Base-by-base conservation (phyloP, 2,329 filamentous ascomycete species). In the Cadophora malorum region DNA sequence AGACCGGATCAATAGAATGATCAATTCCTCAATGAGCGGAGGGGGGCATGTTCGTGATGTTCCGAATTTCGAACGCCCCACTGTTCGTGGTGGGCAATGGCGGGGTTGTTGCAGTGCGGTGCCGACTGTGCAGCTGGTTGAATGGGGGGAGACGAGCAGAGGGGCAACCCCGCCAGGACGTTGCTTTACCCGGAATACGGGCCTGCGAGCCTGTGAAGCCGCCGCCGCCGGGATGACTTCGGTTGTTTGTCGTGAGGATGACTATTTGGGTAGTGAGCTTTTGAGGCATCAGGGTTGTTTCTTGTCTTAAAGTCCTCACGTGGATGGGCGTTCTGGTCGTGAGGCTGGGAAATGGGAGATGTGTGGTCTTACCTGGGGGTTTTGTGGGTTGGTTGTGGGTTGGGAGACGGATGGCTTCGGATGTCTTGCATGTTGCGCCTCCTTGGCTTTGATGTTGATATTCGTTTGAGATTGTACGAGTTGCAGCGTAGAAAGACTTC, bases 1-100 rank as follows among this genome's bases (percentile, higher is more conserved):
- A 67, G 49, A 72, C 74, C 73, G 73, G 63, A 38, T 64, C 67
- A 69, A 65, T 67, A 67, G 35, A 38, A 14, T 45, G 41, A 67
- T 67, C 53, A 45, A 45, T 56, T 67, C 66, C 69, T 63, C 56
- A 35, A 64, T 69, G 31, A 67, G 65, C 60, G 50, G 25, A 9
- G 14, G 8, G 41, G 35, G 41, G 12, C 41, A 45, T 47, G 65
- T 67, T 65, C 61, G 45, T 64, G 68, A 68, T 65, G 59, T 70
- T 71, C 69, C 64, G 60, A 35, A 35, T 2, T 21, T 9, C 25
- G 56, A 28, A 28, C 19, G 64, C 68, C 71, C 71, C 71, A 65
- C 72, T 59, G 65, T 55, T 52, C 12, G 5, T n/a, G 59, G 52
- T 56, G 50, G 56, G 35, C 23, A 62, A 71, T 71, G 70, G 72